phyloP scores from a whole-genome alignment of 2,329 filamentous ascomycete species.

The Botrytis galanthina region DNA sequence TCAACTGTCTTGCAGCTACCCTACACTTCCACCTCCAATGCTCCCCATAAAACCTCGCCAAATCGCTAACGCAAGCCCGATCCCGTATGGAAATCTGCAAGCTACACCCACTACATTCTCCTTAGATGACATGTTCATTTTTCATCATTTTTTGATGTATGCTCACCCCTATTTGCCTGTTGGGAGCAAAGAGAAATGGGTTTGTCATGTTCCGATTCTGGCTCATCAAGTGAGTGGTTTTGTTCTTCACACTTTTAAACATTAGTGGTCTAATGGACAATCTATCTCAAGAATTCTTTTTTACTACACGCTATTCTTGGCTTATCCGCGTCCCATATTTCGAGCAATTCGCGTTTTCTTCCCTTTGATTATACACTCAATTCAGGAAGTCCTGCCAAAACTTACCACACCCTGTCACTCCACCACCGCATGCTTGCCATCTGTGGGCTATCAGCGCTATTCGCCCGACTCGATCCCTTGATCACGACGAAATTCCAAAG shows the following conservation, averaged over 20 bases:
- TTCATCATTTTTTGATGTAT: constrained; percentile 10
- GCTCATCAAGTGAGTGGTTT: constrained; percentile 5
- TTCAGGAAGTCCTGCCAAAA: background rate
- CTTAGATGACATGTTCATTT: background rate
- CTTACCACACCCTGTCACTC: background rate
- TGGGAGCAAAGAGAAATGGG: background rate
- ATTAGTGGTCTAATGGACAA: background rate
- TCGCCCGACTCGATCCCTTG: background rate
- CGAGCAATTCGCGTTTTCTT: background rate
- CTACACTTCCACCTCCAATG: background rate
- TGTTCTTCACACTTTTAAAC: background rate
- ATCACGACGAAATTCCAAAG: background rate
- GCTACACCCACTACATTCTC: background rate
- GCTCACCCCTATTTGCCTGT: constrained; percentile 1
- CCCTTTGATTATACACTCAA: background rate
- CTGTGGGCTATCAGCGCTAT: background rate
- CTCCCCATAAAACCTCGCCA: background rate
- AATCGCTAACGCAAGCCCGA: background rate
- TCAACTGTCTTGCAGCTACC: constrained; percentile 3
- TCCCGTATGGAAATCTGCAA: background rate
- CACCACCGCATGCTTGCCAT: background rate
- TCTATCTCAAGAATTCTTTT: background rate
- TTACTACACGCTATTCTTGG: constrained; percentile 8
- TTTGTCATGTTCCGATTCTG: background rate
- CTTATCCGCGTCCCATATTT: background rate